Base-by-base conservation (phyloP, 1,139 yeast genomes). In the Scheffersomyces quercinus region DNA sequence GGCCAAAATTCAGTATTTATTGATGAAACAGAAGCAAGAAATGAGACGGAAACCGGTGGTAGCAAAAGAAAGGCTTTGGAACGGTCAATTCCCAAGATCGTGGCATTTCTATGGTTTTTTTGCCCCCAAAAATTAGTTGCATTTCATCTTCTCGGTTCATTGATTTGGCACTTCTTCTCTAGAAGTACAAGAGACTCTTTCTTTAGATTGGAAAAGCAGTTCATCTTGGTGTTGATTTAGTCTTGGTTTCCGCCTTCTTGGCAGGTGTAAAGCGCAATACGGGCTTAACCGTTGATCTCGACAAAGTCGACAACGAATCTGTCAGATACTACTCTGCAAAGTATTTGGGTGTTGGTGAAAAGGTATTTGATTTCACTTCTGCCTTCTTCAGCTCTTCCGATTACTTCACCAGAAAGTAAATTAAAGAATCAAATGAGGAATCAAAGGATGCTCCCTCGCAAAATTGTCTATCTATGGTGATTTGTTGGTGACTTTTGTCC, bases 181-280 rank as follows among this genome's bases (percentile, higher is more conserved):
- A 6, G 8, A 20, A 20, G 26, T 20, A 20, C 16, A 43, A 33
- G 26, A 20, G 26, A 20, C 26, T 20, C 26, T 20, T 20, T 20
- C 26, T 6, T 20, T 45, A 76, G 82, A 54, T 82, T 38, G 82
- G 84, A n/a, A 85, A 76, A 73, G 60, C 76, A 4, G 61, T 84
- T 44, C 98, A 93, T 64, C 56, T 77, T 42, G 77, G 90, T 2
- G 67, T 85, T 35, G 98, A 93, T 61, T 74, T 90, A 37, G 82
- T 85, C 2, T 73, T 93, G 36, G 74, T 89, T 4, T 86, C 97
- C 1, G 85, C 96, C 0, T 79, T 90, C 42, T 72, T 93, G 43
- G 96, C 98, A 0, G 98, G 97, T 2, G 82, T 93, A 40, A 88
- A 85, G 66, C 81, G 96, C 62, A 83, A 84, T 54, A 85, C 97